phyloP scores from a whole-genome alignment of 257 asterid genomes.

The Jasminum sambac region DNA sequence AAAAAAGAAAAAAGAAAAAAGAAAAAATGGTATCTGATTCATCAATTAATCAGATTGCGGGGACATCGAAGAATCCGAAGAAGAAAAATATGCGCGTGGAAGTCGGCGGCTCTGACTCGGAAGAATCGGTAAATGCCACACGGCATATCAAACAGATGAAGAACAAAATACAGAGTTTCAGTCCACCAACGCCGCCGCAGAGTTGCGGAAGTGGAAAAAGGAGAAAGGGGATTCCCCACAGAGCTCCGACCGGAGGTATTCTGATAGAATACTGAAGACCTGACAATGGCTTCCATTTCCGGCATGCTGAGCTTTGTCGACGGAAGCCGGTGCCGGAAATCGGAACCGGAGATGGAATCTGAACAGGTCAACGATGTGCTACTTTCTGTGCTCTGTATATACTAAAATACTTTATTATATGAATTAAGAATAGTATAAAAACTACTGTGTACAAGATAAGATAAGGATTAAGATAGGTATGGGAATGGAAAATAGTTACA shows the following conservation, averaged over 20 bases:
- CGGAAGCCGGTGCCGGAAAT: conserved; percentile 49
- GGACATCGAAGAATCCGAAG: conserved; percentile 40
- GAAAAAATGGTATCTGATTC: not conserved
- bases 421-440: no score
- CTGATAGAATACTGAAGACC: conserved; percentile 21
- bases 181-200: conserved; percentile 38
- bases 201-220: conserved; percentile 32
- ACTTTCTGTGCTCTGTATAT: conserved; percentile 5
- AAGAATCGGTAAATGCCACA: conserved; percentile 9
- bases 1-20: no score
- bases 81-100: conserved; percentile 31
- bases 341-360: conserved; percentile 37
- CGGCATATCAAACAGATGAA: not conserved
- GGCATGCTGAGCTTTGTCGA: conserved; percentile 41
- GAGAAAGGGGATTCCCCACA: conserved; percentile 41
- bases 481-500: not conserved
- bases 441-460: not conserved
- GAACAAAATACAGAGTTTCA: conserved; percentile 30
- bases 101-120: conserved; percentile 32
- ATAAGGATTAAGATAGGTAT: not conserved
- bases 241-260: conserved; percentile 41
- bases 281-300: not conserved
- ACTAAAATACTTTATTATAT: not conserved
- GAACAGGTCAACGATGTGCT: not conserved
- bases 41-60: conserved; percentile 40